phyloP scores from a whole-genome alignment of 805 yeast species.

The Candida arabinofermentans region DNA sequence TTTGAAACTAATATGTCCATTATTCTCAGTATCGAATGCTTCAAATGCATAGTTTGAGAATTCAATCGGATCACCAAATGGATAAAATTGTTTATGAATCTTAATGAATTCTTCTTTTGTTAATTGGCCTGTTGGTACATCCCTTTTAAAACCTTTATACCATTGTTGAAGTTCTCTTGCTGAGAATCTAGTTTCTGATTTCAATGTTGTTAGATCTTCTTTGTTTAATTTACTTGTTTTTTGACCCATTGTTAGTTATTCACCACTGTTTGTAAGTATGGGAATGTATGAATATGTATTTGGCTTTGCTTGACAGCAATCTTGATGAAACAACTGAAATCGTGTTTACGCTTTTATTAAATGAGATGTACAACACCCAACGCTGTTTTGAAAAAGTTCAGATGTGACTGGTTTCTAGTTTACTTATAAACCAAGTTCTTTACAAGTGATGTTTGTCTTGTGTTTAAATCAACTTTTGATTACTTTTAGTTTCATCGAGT shows the following conservation, averaged over 20 bases:
- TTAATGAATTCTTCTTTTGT: conserved; percentile 84
- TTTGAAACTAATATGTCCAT: conserved; percentile 83
- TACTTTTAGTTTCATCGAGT: no score
- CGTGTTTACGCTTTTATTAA: no score
- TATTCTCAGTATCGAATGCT: conserved; percentile 79
- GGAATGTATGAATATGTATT: no score
- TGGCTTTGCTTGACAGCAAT: no score
- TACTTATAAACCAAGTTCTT: no score
- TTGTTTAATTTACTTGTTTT: conserved; percentile 88
- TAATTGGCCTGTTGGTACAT: conserved; percentile 88
- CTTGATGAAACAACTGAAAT: no score
- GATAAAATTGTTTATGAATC: conserved; percentile 94
- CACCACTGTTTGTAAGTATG: no score
- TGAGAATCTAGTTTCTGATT: conserved; percentile 86
- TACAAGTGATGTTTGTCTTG: no score
- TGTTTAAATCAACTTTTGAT: no score
- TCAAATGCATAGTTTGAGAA: conserved; percentile 85
- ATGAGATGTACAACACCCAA: no score
- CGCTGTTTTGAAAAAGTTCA: no score
- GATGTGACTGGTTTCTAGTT: no score
- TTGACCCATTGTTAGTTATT: conserved; percentile 66
- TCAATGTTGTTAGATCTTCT: conserved; percentile 80
- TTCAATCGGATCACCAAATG: conserved; percentile 94
- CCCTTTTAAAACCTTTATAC: conserved; percentile 94
- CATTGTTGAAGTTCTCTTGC: conserved; percentile 94